phyloP scores from a whole-genome alignment of 345 rosid species.

The Murraya paniculata region DNA sequence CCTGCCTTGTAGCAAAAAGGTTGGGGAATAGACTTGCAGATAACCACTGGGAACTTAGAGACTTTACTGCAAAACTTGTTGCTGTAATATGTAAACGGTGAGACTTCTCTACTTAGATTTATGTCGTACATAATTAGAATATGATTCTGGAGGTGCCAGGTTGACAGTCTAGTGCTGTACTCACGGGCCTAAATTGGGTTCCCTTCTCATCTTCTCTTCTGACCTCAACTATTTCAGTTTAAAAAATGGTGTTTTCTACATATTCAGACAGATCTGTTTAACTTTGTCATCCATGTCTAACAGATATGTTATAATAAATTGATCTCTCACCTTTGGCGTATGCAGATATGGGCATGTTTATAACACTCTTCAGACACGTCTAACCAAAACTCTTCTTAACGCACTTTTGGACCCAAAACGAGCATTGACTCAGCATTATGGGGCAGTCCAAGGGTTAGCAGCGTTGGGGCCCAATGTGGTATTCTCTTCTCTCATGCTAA shows the following conservation, averaged over 20 bases:
- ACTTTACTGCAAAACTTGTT: slow-evolving; percentile 78
- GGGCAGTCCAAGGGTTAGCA: slow-evolving; percentile 93
- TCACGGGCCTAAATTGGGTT: not conserved
- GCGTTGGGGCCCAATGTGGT: slow-evolving; percentile 91
- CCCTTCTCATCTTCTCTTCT: slow-evolving; percentile 2
- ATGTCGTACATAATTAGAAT: slow-evolving; percentile 6
- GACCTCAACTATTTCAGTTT: not conserved
- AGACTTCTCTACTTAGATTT: slow-evolving; percentile 22
- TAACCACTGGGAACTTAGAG: slow-evolving; percentile 98
- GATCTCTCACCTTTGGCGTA: slow-evolving; percentile 5
- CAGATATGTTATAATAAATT: not conserved
- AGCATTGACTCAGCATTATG: slow-evolving; percentile 89
- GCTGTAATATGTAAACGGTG: slow-evolving; percentile 93
- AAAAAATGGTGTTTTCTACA: not conserved
- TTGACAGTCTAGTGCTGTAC: not conserved
- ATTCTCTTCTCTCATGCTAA: slow-evolving; percentile 24
- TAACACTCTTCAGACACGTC: slow-evolving; percentile 80
- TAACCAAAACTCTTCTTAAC: slow-evolving; percentile 84
- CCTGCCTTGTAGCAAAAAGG: slow-evolving; percentile 93
- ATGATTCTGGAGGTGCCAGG: not conserved
- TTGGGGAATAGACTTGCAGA: slow-evolving; percentile 87
- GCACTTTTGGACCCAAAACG: slow-evolving; percentile 86
- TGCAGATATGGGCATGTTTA: slow-evolving; percentile 81
- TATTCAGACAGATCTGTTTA: not conserved
- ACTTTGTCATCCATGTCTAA: not conserved